These are phyloP conservation scores for Blastobotrys americana DNA, from an alignment of 805 yeast species.

Conservation along the genomic window DNA sequence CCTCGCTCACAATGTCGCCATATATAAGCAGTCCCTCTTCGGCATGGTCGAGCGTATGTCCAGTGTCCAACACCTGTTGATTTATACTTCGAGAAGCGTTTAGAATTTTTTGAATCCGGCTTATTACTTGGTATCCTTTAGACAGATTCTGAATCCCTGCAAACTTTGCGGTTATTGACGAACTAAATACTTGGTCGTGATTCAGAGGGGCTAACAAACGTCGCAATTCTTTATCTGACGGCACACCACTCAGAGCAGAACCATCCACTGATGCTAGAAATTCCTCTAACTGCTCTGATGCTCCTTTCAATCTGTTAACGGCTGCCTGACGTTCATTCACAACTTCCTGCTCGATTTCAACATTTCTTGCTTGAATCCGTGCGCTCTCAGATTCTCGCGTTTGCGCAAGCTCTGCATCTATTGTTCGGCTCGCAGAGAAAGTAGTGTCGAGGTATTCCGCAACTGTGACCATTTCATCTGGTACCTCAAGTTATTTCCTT, in stretches of 20 bases:
- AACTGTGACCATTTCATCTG: constrained; percentile 6
- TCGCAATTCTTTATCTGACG: constrained; percentile 5
- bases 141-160: constrained; percentile 1
- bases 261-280: constrained; percentile 4
- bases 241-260: constrained; percentile 1
- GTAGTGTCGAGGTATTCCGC: constrained; percentile 18
- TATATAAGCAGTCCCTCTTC: not conserved
- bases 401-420: constrained; percentile 14
- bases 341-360: not conserved
- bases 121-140: constrained; percentile 5
- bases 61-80: not conserved
- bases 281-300: not conserved
- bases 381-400: constrained; percentile 10
- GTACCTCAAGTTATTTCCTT: too few species aligned
- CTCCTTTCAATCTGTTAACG: not conserved
- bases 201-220: not conserved
- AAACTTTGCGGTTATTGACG: not conserved
- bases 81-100: not conserved
- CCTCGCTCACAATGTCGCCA: not conserved
- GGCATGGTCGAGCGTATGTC: not conserved
- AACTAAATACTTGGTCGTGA: not conserved
- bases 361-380: constrained; percentile 8
- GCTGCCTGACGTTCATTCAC: constrained; percentile 3
- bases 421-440: constrained; percentile 18
- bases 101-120: not conserved